Percentiles rank a stretch among this genome's conserved stretches.
phyloP scores from a whole-genome alignment of 2,329 filamentous ascomycete species.

The Monosporascus sp. region DNA sequence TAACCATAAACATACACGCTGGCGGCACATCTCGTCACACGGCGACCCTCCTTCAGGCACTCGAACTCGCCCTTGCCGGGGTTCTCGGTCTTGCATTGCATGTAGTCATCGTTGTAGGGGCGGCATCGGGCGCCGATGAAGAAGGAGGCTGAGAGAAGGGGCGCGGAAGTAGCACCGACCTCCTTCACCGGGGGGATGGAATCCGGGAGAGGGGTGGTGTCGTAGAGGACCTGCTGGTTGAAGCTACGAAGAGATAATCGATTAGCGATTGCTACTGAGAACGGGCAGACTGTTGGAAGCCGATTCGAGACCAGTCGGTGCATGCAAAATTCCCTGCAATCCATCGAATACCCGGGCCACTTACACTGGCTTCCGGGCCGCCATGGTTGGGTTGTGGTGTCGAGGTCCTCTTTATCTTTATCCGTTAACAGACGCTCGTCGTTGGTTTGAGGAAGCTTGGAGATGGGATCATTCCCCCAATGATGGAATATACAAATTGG shows the following conservation, averaged over 20 bases:
- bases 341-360: conserved; percentile 11
- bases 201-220: conserved; percentile 91
- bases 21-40: conserved; percentile 92
- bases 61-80: conserved; percentile 87
- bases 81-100: conserved; percentile 98
- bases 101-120: conserved; percentile 97
- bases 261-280: conserved; percentile 16
- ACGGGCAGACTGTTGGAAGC: not conserved
- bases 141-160: conserved; percentile 84
- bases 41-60: conserved; percentile 92
- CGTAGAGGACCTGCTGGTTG: conserved; percentile 87
- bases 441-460: conserved; percentile 14
- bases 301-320: not conserved
- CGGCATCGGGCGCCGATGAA: conserved; percentile 96
- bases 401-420: conserved; percentile 8
- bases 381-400: conserved; percentile 43
- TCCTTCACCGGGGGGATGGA: conserved; percentile 90
- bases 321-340: conserved; percentile 7
- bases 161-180: conserved; percentile 87
- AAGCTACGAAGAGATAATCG: conserved; percentile 56
- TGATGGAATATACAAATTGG: conserved; percentile 25
- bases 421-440: conserved; percentile 6
- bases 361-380: conserved; percentile 55
- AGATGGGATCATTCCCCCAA: conserved; percentile 20
- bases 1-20: conserved; percentile 83